A percentile compares a stretch with the other conserved stretches of the same genome.
phyloP scores from a whole-genome alignment of 2,329 filamentous ascomycete species.

The Claviceps sorghi region DNA sequence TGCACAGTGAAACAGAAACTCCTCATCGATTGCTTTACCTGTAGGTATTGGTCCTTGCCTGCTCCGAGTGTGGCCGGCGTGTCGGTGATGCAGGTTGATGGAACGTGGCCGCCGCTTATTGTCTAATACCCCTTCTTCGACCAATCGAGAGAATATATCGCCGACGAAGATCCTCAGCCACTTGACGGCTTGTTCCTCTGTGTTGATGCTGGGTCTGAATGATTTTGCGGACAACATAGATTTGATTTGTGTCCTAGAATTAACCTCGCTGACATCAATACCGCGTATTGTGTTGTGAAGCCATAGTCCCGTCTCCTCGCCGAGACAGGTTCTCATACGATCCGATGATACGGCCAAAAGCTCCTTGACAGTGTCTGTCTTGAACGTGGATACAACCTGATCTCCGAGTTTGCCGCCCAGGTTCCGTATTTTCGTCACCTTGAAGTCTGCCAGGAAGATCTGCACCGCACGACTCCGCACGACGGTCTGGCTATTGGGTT shows the following conservation, averaged over 20 bases:
- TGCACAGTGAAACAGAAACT: slow-evolving; percentile 57
- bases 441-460: slow-evolving; percentile 69
- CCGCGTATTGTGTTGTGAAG: slow-evolving; percentile 74
- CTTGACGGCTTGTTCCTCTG: slow-evolving; percentile 58
- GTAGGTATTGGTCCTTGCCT: slow-evolving; percentile 63
- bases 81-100: slow-evolving; percentile 70
- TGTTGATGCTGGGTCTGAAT: slow-evolving; percentile 72
- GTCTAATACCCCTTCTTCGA: slow-evolving; percentile 81
- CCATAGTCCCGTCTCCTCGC: slow-evolving; percentile 76
- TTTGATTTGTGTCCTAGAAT: slow-evolving; percentile 82
- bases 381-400: slow-evolving; percentile 66
- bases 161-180: slow-evolving; percentile 88
- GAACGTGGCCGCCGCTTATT: slow-evolving; percentile 76
- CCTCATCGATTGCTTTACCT: slow-evolving; percentile 59
- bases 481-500: slow-evolving; percentile 90
- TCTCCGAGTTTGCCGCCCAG: slow-evolving; percentile 92
- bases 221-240: slow-evolving; percentile 96
- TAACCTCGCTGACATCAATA: slow-evolving; percentile 77
- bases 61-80: slow-evolving; percentile 58
- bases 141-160: slow-evolving; percentile 77
- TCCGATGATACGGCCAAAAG: slow-evolving; percentile 59
- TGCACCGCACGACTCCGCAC: slow-evolving; percentile 71
- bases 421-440: slow-evolving; percentile 89
- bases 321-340: slow-evolving; percentile 62
- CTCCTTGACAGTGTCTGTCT: slow-evolving; percentile 65